These are phyloP conservation scores for Hirsutella rhossiliensis DNA, from an alignment of 2,329 filamentous ascomycete genomes.

Conservation along the genomic window DNA sequence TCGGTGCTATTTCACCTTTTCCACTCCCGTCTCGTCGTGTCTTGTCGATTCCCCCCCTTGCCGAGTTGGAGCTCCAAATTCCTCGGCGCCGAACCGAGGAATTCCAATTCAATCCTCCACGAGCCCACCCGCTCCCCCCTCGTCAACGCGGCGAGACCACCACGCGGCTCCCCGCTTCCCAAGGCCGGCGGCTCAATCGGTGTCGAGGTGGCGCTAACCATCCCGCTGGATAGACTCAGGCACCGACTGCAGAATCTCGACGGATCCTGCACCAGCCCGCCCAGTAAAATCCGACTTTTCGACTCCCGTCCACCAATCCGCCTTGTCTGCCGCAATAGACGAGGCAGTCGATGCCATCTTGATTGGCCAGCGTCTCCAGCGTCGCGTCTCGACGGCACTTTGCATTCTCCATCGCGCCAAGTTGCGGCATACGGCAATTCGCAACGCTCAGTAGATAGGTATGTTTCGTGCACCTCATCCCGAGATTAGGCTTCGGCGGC, in stretches of 20 bases:
- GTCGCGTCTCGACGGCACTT: not conserved
- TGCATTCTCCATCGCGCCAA: not conserved
- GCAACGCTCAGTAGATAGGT: slow-evolving; percentile 10
- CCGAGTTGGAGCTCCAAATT: slow-evolving; percentile 19
- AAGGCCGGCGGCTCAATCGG: too few relatives aligned
- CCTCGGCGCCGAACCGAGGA: slow-evolving; percentile 30
- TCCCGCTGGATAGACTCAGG: too few relatives aligned
- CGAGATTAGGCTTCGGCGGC: slow-evolving; percentile 6
- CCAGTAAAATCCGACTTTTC: too few relatives aligned
- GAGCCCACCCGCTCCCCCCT: slow-evolving; percentile 18
- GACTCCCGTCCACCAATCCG: not conserved
- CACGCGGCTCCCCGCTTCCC: too few relatives aligned
- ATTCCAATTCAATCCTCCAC: slow-evolving; percentile 20
- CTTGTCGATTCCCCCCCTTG: slow-evolving; percentile 8
- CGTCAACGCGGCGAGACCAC: not conserved
- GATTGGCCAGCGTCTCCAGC: too few relatives aligned
- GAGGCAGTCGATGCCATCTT: too few relatives aligned
- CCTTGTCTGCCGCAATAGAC: not conserved
- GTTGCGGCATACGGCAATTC: not conserved
- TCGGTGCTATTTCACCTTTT: slow-evolving; percentile 25
- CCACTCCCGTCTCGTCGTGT: slow-evolving; percentile 6
- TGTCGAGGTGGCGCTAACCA: too few relatives aligned
- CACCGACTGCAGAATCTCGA: too few relatives aligned
- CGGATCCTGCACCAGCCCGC: too few relatives aligned
- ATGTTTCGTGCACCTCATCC: slow-evolving; percentile 8